Evolutionary conservation across 495 filamentous ascomycete genomes (phyloP).

Genomic region (Penicillium daleae): DNA sequence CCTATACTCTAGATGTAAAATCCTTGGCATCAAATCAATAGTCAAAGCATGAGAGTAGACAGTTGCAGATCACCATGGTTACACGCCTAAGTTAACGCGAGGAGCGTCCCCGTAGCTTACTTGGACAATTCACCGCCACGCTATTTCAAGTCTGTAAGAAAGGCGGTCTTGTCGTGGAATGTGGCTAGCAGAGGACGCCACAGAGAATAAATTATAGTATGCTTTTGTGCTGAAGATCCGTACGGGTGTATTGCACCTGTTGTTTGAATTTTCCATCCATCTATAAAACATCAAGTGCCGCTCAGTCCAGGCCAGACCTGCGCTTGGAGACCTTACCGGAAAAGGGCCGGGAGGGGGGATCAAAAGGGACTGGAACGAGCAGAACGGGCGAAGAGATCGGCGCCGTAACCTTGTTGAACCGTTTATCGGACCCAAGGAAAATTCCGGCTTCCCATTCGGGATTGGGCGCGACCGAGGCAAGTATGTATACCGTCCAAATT

Average conservation of each 20-base stretch:
- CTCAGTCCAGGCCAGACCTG: neutral
- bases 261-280: neutral
- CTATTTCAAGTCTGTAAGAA: neutral
- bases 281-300: neutral
- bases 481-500: neutral
- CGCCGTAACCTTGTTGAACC: constrained; percentile 19
- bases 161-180: constrained; percentile 8
- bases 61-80: neutral
- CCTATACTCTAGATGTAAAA: too few relatives aligned
- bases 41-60: neutral
- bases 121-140: constrained; percentile 6
- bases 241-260: neutral
- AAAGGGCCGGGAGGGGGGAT: constrained; percentile 3
- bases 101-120: neutral
- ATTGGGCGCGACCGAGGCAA: constrained; percentile 6
- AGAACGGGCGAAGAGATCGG: constrained; percentile 13
- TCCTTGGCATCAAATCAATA: neutral
- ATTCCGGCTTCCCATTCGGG: constrained; percentile 6
- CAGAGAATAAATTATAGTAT: neutral
- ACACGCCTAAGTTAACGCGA: neutral
- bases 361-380: constrained; percentile 9
- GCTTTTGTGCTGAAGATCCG: neutral
- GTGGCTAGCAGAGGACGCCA: constrained; percentile 2
- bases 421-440: constrained; percentile 18
- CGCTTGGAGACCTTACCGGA: constrained; percentile 10